A percentile compares a stretch with the other conserved stretches of the same genome.
Evolutionary conservation across 2,329 filamentous ascomycete genomes (phyloP).

Genomic region (Capronia coronata): DNA sequence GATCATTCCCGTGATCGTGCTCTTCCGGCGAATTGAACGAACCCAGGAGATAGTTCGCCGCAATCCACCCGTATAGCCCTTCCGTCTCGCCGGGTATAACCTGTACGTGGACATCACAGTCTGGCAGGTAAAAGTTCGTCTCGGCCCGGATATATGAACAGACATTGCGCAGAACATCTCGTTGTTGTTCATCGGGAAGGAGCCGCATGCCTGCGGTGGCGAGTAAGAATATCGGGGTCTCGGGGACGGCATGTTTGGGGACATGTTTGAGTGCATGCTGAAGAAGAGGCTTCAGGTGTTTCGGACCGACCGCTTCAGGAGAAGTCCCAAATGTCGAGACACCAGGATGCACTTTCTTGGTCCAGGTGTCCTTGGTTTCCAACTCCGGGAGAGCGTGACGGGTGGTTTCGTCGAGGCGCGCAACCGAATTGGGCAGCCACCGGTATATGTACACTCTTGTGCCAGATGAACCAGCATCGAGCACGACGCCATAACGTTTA

Average conservation of each 20-base stretch:
- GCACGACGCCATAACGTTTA: slow-evolving; percentile 77
- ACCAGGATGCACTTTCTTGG: slow-evolving; percentile 88
- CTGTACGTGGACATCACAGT: slow-evolving; percentile 83
- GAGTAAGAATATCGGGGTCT: slow-evolving; percentile 90
- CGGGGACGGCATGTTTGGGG: slow-evolving; percentile 65
- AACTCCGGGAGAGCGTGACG: slow-evolving; percentile 68
- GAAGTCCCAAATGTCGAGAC: slow-evolving; percentile 82
- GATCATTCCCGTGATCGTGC: slow-evolving; percentile 75
- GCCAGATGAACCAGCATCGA: slow-evolving; percentile 94
- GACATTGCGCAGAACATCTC: slow-evolving; percentile 65
- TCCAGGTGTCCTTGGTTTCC: slow-evolving; percentile 78
- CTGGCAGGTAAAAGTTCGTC: slow-evolving; percentile 77
- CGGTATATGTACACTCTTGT: slow-evolving; percentile 91
- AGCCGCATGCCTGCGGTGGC: slow-evolving; percentile 94
- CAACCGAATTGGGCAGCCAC: slow-evolving; percentile 73
- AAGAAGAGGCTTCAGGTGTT: slow-evolving; percentile 73
- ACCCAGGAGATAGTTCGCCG: slow-evolving; percentile 88
- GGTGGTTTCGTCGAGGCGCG: slow-evolving; percentile 53
- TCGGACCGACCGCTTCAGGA: slow-evolving; percentile 67
- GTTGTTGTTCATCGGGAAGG: slow-evolving; percentile 65
- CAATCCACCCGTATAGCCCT: slow-evolving; percentile 94
- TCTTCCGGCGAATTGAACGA: slow-evolving; percentile 70
- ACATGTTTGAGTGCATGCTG: slow-evolving; percentile 75
- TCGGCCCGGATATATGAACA: slow-evolving; percentile 74
- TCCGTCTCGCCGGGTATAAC: slow-evolving; percentile 95